Evolutionary conservation across 2,329 filamentous ascomycete genomes (phyloP), one percentile per base, ranked within the genome.

Genomic region (Talaromyces sp.): DNA sequence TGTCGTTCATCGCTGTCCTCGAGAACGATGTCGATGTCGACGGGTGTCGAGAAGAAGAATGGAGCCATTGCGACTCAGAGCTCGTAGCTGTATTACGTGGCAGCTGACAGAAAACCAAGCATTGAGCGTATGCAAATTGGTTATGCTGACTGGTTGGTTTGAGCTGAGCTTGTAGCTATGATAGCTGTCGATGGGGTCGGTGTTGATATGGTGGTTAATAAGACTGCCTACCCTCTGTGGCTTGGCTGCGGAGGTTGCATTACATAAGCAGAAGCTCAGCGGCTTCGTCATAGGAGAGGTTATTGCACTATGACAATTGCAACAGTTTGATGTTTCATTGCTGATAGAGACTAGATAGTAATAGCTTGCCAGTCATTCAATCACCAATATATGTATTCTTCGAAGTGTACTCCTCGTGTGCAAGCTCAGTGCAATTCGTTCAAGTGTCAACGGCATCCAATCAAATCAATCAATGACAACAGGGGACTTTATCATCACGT

Each of bases 1-100:
- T 92, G 89, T 75, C 95, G 90, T 73, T 97, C 92, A 81, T 98
- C 95, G 78, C 89, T 89, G 81, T 97, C 92, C 75, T 97, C 92
- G 72, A 99, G 92, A 73, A 98, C 93, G 76, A 99, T 91, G 83
- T 99, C 95, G 82, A 99, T 99, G 81, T 99, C 95, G 80, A 99
- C 91, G 63, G 95, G 95, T 67, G 94, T 97, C 72, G 93, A 93
- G 84, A 98, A 99, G 84, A 97, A 96, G 83, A 96, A 96, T 83
- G 96, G 96, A 72, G 95, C 96, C 95, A 98, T 97, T 72, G 70
- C 78, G 69, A 61, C 59, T 56, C 59, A 22, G 58, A 31, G 36
- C 15, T 54, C 27, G 22, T 25, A 40, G 40, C 43, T 53, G 36
- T 45, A 22, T 25, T 59, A 45, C 6, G 5, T 31, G 1, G 19